Conservation (phyloP, 306 rosid genomes). For the Pterocarpus macrocarpus region DNA sequence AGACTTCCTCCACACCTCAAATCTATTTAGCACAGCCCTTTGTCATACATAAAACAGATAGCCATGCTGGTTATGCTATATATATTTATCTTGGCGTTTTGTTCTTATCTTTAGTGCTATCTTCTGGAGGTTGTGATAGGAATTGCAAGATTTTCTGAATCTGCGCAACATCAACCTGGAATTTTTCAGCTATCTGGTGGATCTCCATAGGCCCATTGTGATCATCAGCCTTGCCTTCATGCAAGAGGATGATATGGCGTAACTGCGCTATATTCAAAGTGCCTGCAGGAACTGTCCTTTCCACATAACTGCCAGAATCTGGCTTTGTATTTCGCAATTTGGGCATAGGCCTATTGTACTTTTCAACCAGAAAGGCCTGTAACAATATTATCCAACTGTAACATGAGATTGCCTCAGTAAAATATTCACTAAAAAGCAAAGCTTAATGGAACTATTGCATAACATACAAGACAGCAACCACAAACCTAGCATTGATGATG, state of each 20-base stretch:
- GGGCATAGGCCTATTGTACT: constrained; percentile 77
- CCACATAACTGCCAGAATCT: constrained; percentile 75
- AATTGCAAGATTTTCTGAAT: constrained; percentile 72
- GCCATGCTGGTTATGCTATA: constrained; percentile 19
- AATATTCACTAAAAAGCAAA: background rate
- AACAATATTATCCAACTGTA: constrained; percentile 14
- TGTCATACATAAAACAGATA: constrained; percentile 40
- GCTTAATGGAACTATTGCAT: background rate
- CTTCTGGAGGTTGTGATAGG: constrained; percentile 78
- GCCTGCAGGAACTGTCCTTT: constrained; percentile 70
- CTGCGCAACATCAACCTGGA: constrained; percentile 61
- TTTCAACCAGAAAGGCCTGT: constrained; percentile 85
- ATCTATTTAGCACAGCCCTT: constrained; percentile 36
- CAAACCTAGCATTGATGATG: background rate
- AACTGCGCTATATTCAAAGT: constrained; percentile 82
- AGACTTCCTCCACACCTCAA: constrained; percentile 34
- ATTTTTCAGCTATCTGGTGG: constrained; percentile 74
- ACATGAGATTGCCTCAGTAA: constrained; percentile 15
- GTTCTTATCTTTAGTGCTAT: constrained; percentile 51
- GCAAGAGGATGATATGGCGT: constrained; percentile 76
- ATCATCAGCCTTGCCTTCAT: constrained; percentile 87
- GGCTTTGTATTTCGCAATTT: constrained; percentile 74
- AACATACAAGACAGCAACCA: constrained; percentile 7
- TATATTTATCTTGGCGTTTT: constrained; percentile 32
- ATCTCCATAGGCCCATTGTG: constrained; percentile 73